phyloP scores from a whole-genome alignment of 2,329 filamentous ascomycete species.

The Aspergillus calidoustus region DNA sequence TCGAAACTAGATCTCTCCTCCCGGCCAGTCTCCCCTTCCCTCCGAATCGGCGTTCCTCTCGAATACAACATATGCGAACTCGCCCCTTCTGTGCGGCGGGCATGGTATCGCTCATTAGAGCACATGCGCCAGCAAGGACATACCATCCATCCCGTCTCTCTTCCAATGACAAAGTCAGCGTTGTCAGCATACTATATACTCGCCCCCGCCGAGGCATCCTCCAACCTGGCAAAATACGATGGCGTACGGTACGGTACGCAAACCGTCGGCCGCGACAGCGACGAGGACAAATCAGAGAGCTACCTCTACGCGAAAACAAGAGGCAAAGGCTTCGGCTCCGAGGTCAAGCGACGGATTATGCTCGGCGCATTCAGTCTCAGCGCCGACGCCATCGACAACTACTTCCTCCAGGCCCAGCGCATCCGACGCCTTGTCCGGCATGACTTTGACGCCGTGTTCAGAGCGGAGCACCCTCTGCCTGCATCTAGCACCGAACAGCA shows the following conservation, averaged over 20 bases:
- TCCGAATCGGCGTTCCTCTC: slow-evolving; percentile 62
- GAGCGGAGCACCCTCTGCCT: slow-evolving; percentile 67
- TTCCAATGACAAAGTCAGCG: slow-evolving; percentile 83
- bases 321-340: slow-evolving; percentile 75
- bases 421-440: slow-evolving; percentile 80
- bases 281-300: slow-evolving; percentile 51
- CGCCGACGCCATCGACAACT: slow-evolving; percentile 90
- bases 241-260: slow-evolving; percentile 86
- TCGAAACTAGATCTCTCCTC: slow-evolving; percentile 48
- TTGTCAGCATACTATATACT: slow-evolving; percentile 94
- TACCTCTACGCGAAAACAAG: slow-evolving; percentile 76
- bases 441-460: slow-evolving; percentile 85
- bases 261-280: slow-evolving; percentile 53
- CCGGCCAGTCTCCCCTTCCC: slow-evolving; percentile 31
- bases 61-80: slow-evolving; percentile 93
- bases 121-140: slow-evolving; percentile 69
- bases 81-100: slow-evolving; percentile 66
- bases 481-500: slow-evolving; percentile 17
- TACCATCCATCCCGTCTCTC: slow-evolving; percentile 72
- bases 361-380: slow-evolving; percentile 89
- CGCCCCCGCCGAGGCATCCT: slow-evolving; percentile 91
- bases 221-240: slow-evolving; percentile 96
- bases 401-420: slow-evolving; percentile 92
- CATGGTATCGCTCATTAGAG: slow-evolving; percentile 69
- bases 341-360: slow-evolving; percentile 85